These are phyloP conservation scores for Fusarium xyrophilum DNA, from an alignment of 2,329 filamentous ascomycete genomes.

Conservation along the genomic window DNA sequence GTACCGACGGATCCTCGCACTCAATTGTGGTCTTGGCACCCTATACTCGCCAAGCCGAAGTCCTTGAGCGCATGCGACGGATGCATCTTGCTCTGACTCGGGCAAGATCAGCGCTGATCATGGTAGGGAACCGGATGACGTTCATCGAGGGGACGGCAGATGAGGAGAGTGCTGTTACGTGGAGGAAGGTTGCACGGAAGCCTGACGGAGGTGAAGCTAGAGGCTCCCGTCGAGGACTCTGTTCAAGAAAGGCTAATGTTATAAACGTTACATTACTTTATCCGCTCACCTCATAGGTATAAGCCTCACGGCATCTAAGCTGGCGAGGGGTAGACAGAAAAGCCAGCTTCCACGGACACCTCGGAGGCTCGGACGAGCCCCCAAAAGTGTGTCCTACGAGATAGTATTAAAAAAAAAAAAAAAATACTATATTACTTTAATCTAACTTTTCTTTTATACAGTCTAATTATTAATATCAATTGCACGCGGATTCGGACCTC, in stretches of 20 bases:
- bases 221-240: background rate
- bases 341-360: too few species aligned
- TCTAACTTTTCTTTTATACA: too few species aligned
- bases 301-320: too few species aligned
- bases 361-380: too few species aligned
- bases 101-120: constrained; percentile 45
- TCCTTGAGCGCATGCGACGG: constrained; percentile 45
- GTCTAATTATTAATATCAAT: too few species aligned
- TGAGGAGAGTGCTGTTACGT: background rate
- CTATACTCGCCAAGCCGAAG: constrained; percentile 48
- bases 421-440: too few species aligned
- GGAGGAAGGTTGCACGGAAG: constrained; percentile 5
- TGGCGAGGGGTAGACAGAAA: too few species aligned
- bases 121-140: constrained; percentile 44
- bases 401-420: too few species aligned
- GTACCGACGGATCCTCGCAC: background rate
- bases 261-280: too few species aligned
- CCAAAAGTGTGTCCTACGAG: too few species aligned
- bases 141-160: constrained; percentile 30
- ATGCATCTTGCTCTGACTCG: constrained; percentile 52
- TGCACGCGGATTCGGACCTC: too few species aligned
- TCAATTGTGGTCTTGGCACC: constrained; percentile 51
- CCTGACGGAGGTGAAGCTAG: background rate
- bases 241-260: background rate
- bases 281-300: too few species aligned